These are phyloP conservation scores for Pythium aquatile DNA, from an alignment of 352 stramenopile species.

Conservation along the genomic window DNA sequence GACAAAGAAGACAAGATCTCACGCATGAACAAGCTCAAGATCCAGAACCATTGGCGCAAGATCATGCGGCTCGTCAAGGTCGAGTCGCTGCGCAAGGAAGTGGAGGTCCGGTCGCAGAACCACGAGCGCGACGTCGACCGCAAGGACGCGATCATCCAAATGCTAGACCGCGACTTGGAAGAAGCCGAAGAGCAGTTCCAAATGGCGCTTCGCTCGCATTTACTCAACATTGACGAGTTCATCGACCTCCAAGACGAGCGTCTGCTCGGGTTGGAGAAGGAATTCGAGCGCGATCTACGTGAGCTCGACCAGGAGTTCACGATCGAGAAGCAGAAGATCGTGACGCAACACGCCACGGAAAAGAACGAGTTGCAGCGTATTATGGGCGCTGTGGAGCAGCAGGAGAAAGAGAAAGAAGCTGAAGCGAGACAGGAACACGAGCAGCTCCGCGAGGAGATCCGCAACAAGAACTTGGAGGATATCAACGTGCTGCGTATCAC, in stretches of 20 bases:
- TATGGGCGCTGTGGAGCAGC: constrained; percentile 82
- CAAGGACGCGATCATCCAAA: constrained; percentile 94
- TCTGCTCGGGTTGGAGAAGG: constrained; percentile 86
- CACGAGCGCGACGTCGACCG: constrained; percentile 95
- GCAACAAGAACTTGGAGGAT: constrained; percentile 94
- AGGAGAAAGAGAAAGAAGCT: constrained; percentile 77
- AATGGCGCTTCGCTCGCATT: constrained; percentile 84
- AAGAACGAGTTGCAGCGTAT: constrained; percentile 81
- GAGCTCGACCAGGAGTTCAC: constrained; percentile 84
- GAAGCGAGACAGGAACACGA: constrained; percentile 83
- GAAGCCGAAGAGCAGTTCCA: constrained; percentile 94
- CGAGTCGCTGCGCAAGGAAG: constrained; percentile 88
- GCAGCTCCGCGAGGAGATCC: constrained; percentile 91
- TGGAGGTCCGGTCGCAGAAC: constrained; percentile 92
- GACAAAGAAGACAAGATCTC: constrained; percentile 69
- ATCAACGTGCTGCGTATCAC: constrained; percentile 93
- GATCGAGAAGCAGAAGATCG: constrained; percentile 82
- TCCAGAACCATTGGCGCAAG: constrained; percentile 95
- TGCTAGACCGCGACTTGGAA: constrained; percentile 93
- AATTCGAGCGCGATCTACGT: constrained; percentile 88
- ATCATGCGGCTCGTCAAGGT: constrained; percentile 95
- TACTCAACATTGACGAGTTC: constrained; percentile 91
- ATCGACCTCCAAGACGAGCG: constrained; percentile 91
- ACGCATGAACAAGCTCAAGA: constrained; percentile 89
- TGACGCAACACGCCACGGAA: constrained; percentile 64